These are phyloP conservation scores for Jacaranda mimosifolia DNA, from an alignment of 257 asterid genomes.

Conservation along the genomic window DNA sequence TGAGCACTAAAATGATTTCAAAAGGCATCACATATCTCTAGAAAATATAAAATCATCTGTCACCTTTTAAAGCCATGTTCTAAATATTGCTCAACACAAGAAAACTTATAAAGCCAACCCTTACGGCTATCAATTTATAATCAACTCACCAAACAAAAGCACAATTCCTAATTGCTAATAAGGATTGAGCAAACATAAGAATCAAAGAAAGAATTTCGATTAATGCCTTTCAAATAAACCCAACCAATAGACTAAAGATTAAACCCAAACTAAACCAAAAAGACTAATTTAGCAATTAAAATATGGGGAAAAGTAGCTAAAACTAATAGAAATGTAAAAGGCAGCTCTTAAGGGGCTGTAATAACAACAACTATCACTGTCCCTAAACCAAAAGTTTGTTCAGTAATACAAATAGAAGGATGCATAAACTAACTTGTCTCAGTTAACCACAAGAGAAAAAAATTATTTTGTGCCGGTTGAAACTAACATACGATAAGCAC, in stretches of 20 bases:
- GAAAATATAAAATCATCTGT: conserved; percentile 1
- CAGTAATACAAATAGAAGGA: conserved; percentile 16
- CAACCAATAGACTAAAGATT: no score
- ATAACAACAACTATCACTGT: conserved; percentile 6
- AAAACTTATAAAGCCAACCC: no score
- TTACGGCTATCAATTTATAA: no score
- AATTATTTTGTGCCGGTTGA: no score
- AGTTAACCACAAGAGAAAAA: conserved; percentile 3
- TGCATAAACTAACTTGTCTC: conserved; percentile 2
- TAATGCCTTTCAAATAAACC: no score
- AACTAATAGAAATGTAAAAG: not conserved
- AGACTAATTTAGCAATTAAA: not conserved
- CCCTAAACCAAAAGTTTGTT: no score
- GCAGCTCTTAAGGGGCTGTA: not conserved
- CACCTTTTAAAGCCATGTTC: conserved; percentile 4
- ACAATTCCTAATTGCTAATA: conserved; percentile 8
- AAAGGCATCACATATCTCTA: not conserved
- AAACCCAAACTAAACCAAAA: conserved; percentile 29
- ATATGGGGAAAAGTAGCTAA: not conserved
- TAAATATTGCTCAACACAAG: no score
- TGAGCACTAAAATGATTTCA: conserved; percentile 2
- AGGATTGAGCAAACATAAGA: not conserved
- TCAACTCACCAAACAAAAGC: no score
- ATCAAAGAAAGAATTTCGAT: not conserved
- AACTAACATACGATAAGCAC: no score